These are phyloP conservation scores for Volvox reticuliferus DNA, from an alignment of 139 green algal genomes.

Conservation along the genomic window DNA sequence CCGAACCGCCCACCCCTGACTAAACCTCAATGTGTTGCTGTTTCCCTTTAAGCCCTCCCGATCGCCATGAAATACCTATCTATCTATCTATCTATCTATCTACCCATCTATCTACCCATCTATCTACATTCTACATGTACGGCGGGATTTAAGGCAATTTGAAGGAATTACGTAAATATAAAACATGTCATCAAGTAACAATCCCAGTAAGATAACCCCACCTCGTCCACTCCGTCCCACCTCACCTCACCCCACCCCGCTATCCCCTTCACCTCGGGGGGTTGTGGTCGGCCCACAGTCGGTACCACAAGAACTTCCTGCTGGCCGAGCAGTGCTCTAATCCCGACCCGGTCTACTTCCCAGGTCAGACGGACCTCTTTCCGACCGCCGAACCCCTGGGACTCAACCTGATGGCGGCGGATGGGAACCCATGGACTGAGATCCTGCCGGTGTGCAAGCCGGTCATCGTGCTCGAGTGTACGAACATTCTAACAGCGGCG, in stretches of 20 bases:
- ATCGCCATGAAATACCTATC: too few relatives aligned
- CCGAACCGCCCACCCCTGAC: too few relatives aligned
- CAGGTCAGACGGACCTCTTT: not conserved
- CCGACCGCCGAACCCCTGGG: not conserved
- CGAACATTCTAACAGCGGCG: not conserved
- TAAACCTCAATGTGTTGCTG: too few relatives aligned
- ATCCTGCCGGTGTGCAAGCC: slow-evolving; percentile 24
- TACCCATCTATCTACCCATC: too few relatives aligned
- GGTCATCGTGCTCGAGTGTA: slow-evolving; percentile 24
- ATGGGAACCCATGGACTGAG: not conserved
- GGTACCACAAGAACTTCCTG: slow-evolving; percentile 47
- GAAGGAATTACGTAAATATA: too few relatives aligned
- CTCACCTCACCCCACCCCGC: not conserved
- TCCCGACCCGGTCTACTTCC: slow-evolving; percentile 27
- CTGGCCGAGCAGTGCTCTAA: slow-evolving; percentile 27
- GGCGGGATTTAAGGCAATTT: too few relatives aligned
- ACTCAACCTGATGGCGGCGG: not conserved
- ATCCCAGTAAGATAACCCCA: too few relatives aligned
- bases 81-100: too few relatives aligned
- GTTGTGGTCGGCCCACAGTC: not conserved
- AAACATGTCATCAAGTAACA: too few relatives aligned
- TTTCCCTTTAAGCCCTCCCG: too few relatives aligned
- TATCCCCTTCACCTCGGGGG: not conserved
- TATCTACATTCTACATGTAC: too few relatives aligned
- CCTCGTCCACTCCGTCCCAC: not conserved